A percentile compares a stretch with the other conserved stretches of the same genome.
Conservation (phyloP, 148 eudicot genomes). For the Selenicereus undatus region DNA sequence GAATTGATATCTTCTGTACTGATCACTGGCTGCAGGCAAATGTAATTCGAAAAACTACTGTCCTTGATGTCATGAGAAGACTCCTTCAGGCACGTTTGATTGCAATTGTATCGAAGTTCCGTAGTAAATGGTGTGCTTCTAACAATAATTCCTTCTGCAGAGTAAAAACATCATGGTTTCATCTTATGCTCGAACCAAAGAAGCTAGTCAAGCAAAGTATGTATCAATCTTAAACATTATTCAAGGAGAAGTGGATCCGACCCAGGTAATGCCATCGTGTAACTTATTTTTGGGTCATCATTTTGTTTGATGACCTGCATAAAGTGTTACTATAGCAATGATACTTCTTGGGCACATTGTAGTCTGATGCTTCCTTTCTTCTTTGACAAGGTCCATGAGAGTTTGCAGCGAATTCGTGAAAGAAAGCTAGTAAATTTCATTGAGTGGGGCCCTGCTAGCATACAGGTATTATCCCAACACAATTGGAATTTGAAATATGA, state of each 20-base stretch:
- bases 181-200: slow-evolving; percentile 87
- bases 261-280: slow-evolving; percentile 58
- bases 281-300: neutral
- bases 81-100: slow-evolving; percentile 80
- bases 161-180: slow-evolving; percentile 98
- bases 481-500: neutral
- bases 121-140: slow-evolving; percentile 14
- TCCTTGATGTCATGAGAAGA: slow-evolving; percentile 99
- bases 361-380: slow-evolving; percentile 13
- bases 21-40: slow-evolving; percentile 61
- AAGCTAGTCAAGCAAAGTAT: slow-evolving; percentile 97
- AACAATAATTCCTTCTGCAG: slow-evolving; percentile 47
- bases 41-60: slow-evolving; percentile 93
- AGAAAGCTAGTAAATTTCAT: slow-evolving; percentile 96
- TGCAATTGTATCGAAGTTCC: neutral
- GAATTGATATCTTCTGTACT: slow-evolving; percentile 5
- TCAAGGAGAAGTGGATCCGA: slow-evolving; percentile 99
- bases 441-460: slow-evolving; percentile 99
- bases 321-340: neutral
- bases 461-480: slow-evolving; percentile 49
- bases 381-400: slow-evolving; percentile 74
- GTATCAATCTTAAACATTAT: slow-evolving; percentile 94
- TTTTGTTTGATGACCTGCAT: neutral
- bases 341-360: neutral
- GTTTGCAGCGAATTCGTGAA: slow-evolving; percentile 96